These are phyloP conservation scores for Phytophthora tentaculata DNA, from an alignment of 352 stramenopile species.

Conservation along the genomic window DNA sequence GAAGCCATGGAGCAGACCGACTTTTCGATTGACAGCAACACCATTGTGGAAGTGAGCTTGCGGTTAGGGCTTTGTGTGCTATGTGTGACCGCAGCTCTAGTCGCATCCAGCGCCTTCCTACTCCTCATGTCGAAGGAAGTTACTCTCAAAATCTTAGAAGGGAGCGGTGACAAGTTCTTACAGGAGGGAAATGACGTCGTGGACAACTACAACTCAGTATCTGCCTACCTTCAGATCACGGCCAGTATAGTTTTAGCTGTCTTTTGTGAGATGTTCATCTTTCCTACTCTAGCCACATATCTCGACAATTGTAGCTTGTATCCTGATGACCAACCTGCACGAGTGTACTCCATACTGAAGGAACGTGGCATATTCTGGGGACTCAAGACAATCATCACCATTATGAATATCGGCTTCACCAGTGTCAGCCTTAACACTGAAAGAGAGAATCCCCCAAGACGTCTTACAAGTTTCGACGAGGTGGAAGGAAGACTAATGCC, in stretches of 20 bases:
- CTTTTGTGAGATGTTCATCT: slow-evolving; percentile 65
- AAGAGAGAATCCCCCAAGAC: slow-evolving; percentile 1
- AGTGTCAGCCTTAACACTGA: slow-evolving; percentile 33
- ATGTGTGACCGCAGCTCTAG: slow-evolving; percentile 36
- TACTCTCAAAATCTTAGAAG: too few relatives aligned
- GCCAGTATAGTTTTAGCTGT: slow-evolving; percentile 62
- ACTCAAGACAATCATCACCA: slow-evolving; percentile 62
- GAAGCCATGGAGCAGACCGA: too few relatives aligned
- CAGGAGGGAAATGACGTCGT: slow-evolving; percentile 32
- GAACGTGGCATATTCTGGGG: slow-evolving; percentile 59
- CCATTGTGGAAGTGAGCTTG: slow-evolving; percentile 65
- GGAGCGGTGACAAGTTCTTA: too few relatives aligned
- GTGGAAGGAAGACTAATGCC: slow-evolving; percentile 10
- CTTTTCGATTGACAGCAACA: slow-evolving; percentile 43
- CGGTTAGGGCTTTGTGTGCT: slow-evolving; percentile 49
- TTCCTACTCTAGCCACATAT: slow-evolving; percentile 61
- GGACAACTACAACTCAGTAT: slow-evolving; percentile 54
- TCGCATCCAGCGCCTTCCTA: slow-evolving; percentile 9
- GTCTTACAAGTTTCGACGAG: slow-evolving; percentile 15
- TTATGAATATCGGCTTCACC: slow-evolving; percentile 68
- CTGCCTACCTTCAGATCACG: slow-evolving; percentile 53
- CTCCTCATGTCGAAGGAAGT: slow-evolving; percentile 27
- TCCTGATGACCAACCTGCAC: slow-evolving; percentile 56
- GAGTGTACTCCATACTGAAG: slow-evolving; percentile 51
- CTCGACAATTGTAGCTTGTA: slow-evolving; percentile 67